Base-by-base conservation (phyloP, 768 basidiomycete genomes). In the Rhizopogon rudus region DNA sequence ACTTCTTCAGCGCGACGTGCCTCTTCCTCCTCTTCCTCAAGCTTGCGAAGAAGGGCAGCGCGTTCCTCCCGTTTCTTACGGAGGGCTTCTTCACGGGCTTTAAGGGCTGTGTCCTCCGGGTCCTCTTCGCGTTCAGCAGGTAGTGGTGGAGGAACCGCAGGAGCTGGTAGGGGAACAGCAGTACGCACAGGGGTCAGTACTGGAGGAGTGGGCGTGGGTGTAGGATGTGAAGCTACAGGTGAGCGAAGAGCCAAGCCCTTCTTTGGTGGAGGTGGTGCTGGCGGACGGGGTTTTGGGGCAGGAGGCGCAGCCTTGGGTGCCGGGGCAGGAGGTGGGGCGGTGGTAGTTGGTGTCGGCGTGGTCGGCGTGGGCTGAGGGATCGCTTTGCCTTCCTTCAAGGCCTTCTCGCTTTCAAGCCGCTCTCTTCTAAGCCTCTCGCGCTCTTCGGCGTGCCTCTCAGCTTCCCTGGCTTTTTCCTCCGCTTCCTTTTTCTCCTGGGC, bases 401-500 rank as follows among this genome's bases (percentile, higher is more conserved):
- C 84, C 66, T 82, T 86, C 70, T 91, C 93, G 37, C 77, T 81
- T 44, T 88, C 89, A 40, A 98, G 67, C 50, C 91, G 77, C 60
- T 90, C 88, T 59, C 75, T 78, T 44, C 96, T 78, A 41, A 81
- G 67, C 48, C 78, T 77, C 63, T 93, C 91, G 54, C 94, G 77
- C 57, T 90, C 90, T 60, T 88, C 87, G 2, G 88, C 87, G 61
- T 89, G 85, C 58, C 79, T 79, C 68, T 97, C 94, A 0, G 93
- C 94, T 46, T 78, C 73, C 54, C 77, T 80, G 0, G 81, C 82
- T 68, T 90, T 92, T 67, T 92, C 90, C 60, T 93, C 94, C 0
- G 95, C 95, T 66, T 97, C 96, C 65, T 81, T 85, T 76, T 88
- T 90, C 65, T 98, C 96, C 61, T 84, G 78, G 39, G 82, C 85